Percentiles rank a stretch among this genome's conserved stretches.
These are phyloP conservation scores for Geotrichum fermentans DNA, from an alignment of 1,139 yeast species.

Conservation along the genomic window DNA sequence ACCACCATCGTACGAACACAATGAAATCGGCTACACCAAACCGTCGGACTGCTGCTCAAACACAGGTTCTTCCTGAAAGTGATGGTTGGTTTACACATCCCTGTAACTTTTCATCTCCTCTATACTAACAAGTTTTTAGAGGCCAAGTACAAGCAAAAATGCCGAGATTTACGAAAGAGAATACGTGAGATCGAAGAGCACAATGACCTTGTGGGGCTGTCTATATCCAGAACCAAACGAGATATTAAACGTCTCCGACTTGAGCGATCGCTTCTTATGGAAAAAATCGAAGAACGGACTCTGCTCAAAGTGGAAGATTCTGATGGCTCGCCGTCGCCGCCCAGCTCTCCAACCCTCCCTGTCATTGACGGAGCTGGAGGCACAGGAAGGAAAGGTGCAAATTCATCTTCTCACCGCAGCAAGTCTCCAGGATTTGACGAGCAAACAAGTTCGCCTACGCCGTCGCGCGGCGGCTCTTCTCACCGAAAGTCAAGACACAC, in stretches of 20 bases:
- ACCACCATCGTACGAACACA: neutral
- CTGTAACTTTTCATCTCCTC: neutral
- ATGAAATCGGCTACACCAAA: constrained; percentile 16
- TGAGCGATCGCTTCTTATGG: constrained; percentile 76
- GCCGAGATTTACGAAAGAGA: constrained; percentile 66
- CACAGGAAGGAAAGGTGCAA: neutral
- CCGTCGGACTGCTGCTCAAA: constrained; percentile 9
- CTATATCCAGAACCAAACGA: constrained; percentile 71
- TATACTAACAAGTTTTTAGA: constrained; percentile 24
- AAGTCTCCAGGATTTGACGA: constrained; percentile 1
- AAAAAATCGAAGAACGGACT: constrained; percentile 58
- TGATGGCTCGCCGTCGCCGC: constrained; percentile 35
- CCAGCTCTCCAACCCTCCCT: constrained; percentile 27
- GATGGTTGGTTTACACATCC: constrained; percentile 13
- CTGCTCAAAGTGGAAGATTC: constrained; percentile 30
- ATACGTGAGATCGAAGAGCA: constrained; percentile 71
- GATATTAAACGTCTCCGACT: constrained; percentile 74
- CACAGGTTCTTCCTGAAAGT: constrained; percentile 13
- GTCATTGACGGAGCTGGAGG: neutral
- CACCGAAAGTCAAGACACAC: constrained; percentile 6
- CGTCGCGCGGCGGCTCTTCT: neutral
- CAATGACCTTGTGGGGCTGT: constrained; percentile 73
- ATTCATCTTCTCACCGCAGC: neutral
- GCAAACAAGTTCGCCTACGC: neutral
- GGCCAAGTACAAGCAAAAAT: constrained; percentile 49